Evolutionary conservation across 2,329 filamentous ascomycete species (phyloP).

Genomic region (Fusarium lateritium): DNA sequence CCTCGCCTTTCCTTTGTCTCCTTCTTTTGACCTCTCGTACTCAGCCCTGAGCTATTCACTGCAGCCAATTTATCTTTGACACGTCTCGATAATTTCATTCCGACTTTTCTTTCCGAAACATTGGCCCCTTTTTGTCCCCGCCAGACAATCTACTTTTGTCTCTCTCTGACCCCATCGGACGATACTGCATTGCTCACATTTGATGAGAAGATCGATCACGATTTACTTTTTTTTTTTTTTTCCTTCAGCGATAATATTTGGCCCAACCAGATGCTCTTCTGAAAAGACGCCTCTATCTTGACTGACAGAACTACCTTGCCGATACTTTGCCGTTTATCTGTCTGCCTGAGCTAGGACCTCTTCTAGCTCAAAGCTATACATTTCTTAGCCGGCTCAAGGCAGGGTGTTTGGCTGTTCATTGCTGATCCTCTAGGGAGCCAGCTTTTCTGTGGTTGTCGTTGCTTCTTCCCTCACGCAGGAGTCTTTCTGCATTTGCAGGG

Average conservation of each 20-base stretch:
- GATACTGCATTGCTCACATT: constrained; percentile 23
- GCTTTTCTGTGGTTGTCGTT: constrained; percentile 16
- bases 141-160: constrained; percentile 27
- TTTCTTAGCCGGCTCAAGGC: constrained; percentile 18
- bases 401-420: constrained; percentile 17
- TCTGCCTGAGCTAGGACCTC: constrained; percentile 15
- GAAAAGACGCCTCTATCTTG: neutral
- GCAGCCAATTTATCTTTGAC: constrained; percentile 25
- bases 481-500: constrained; percentile 30
- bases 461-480: constrained; percentile 35
- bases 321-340: neutral
- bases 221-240: constrained; percentile 7
- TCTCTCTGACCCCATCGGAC: constrained; percentile 31
- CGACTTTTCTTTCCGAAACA: constrained; percentile 25
- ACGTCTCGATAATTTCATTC: constrained; percentile 26
- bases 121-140: constrained; percentile 35
- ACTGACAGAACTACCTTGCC: too few relatives aligned
- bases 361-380: constrained; percentile 15
- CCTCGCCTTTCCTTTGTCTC: constrained; percentile 14
- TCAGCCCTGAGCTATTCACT: neutral
- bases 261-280: constrained; percentile 6
- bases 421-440: constrained; percentile 11
- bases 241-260: constrained; percentile 4
- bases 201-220: constrained; percentile 10
- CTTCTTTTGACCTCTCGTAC: neutral